These are phyloP conservation scores for Botrytis porri DNA, from an alignment of 2,329 filamentous ascomycete species.

Conservation along the genomic window DNA sequence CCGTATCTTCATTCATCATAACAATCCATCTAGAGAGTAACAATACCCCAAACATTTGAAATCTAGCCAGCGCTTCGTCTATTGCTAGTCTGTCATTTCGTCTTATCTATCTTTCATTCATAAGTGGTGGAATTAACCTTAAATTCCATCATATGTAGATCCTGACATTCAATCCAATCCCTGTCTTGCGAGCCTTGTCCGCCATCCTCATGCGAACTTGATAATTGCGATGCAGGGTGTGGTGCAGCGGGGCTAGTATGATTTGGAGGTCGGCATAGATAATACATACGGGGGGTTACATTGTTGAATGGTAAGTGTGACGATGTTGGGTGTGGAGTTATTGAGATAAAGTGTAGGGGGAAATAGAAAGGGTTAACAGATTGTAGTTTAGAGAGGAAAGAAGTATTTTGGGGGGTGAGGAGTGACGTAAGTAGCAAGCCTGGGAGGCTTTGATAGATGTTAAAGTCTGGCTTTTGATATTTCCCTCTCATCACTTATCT, in stretches of 20 bases:
- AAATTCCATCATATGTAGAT: background rate
- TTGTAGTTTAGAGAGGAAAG: background rate
- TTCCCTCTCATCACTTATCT: too few relatives aligned
- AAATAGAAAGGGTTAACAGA: rapidly evolving
- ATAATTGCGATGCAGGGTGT: background rate
- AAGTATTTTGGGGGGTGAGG: background rate
- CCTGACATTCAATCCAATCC: background rate
- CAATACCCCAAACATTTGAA: background rate
- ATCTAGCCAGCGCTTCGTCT: background rate
- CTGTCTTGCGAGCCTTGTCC: background rate
- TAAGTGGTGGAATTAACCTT: background rate
- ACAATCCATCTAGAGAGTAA: background rate
- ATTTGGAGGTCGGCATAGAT: background rate
- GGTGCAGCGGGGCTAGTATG: background rate
- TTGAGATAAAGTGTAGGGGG: background rate
- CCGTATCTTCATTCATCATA: background rate
- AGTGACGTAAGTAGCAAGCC: background rate
- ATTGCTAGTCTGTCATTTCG: background rate
- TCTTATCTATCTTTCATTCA: background rate
- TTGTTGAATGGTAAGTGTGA: background rate
- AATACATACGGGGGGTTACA: background rate
- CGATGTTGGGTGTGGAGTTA: background rate
- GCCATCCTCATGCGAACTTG: background rate
- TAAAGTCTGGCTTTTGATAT: background rate
- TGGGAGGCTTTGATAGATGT: background rate